Percentiles rank a stretch among this genome's conserved stretches.
phyloP scores from a whole-genome alignment of 768 basidiomycete genomes.

The Tricholoma bakamatsutake region DNA sequence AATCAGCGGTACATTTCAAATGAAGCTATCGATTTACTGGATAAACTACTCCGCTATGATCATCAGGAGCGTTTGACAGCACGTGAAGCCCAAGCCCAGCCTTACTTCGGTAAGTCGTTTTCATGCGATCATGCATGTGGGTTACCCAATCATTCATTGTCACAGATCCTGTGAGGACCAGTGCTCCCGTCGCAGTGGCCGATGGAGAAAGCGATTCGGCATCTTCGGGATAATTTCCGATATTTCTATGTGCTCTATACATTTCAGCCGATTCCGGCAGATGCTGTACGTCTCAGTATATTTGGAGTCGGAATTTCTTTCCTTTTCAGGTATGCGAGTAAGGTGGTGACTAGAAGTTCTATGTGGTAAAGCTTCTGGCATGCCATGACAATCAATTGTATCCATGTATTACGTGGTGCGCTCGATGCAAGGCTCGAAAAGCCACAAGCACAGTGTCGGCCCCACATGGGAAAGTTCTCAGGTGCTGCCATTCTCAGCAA shows the following conservation, averaged over 20 bases:
- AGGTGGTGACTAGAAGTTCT: not conserved
- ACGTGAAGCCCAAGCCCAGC: slow-evolving; percentile 83
- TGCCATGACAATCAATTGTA: not conserved
- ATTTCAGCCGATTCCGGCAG: slow-evolving; percentile 11
- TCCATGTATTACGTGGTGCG: slow-evolving; percentile 9
- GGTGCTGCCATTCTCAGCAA: not conserved
- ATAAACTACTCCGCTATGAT: slow-evolving; percentile 93
- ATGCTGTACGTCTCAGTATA: slow-evolving; percentile 12
- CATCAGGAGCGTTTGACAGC: slow-evolving; percentile 97
- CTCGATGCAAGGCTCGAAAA: slow-evolving; percentile 2
- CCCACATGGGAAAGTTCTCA: not conserved
- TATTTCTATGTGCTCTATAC: slow-evolving; percentile 8
- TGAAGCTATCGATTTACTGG: slow-evolving; percentile 93
- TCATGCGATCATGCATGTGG: slow-evolving; percentile 5
- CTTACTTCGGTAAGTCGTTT: slow-evolving; percentile 74
- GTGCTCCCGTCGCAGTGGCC: slow-evolving; percentile 33
- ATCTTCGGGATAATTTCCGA: slow-evolving; percentile 35
- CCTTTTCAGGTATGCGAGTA: slow-evolving; percentile 3
- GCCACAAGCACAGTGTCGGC: not conserved
- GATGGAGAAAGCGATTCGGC: slow-evolving; percentile 65
- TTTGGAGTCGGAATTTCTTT: slow-evolving; percentile 9
- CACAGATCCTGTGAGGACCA: slow-evolving; percentile 62
- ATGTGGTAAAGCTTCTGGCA: not conserved
- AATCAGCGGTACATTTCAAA: slow-evolving; percentile 96
- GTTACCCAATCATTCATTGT: slow-evolving; percentile 6